Base-by-base conservation (phyloP, 1,284 basidiomycete genomes). In the Albatrellus sp. region DNA sequence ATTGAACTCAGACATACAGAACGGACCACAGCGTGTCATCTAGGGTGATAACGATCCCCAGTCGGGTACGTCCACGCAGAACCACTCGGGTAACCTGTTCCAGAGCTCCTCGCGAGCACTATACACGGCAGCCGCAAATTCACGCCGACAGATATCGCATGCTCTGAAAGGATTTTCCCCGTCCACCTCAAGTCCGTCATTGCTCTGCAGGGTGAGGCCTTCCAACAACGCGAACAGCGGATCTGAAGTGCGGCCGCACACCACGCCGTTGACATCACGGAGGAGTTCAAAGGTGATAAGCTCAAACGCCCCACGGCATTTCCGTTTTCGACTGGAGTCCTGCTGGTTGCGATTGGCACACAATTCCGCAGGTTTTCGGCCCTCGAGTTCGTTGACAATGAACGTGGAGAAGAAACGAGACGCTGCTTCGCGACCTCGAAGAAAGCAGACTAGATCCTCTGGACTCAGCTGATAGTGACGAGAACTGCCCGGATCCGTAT, bases 381-480 rank as follows among this genome's bases (percentile, higher is more conserved):
- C 75, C 60, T 85, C 80, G 30, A 84, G 67, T 46, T 80, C 71
- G 53, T 75, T 75, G 45, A 79, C 77, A 51, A 85, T 71, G 56
- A 85, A 85, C 13, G 77, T 79, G 6, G 81, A 82, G 44, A 85
- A 71, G 59, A 75, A 84, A 38, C 80, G 75, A 10, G 78, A 76
- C 2, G 73, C 70, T 45, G 76, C 70, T 60, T 85, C 82, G 46
- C 80, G 76, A 7, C 82, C 81, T 43, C 70, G 72, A 14, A 83
- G 66, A 34, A 80, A 67, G 36, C 58, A 65, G 49, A 76, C 63
- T 8, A 85, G 67, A 54, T 83, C 79, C 33, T 58, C 57, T 42
- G 67, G 63, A 8, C 69, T 64, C 37, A 84, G 70, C 24, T 50
- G 51, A 50, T 59, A 50, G 32, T 45, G 50, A 13, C 48, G 49